Conservation (phyloP, 139 green algal species). For the Yamagishiella unicocca region DNA sequence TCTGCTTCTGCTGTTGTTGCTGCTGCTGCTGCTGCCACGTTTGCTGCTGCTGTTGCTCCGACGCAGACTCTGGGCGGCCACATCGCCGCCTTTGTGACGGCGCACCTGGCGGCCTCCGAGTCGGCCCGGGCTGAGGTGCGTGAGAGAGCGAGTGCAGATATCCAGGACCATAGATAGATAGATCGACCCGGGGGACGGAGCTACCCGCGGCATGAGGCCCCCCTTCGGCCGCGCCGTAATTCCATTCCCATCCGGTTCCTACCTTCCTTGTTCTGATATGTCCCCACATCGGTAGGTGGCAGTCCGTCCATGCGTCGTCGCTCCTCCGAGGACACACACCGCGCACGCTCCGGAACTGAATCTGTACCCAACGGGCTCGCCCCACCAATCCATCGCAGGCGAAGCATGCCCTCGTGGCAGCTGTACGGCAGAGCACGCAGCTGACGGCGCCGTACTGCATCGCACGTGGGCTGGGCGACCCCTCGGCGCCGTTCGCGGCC, state of each 20-base stretch:
- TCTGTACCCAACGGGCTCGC: no score
- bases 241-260: not conserved
- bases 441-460: conserved; percentile 15
- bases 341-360: no score
- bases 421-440: not conserved
- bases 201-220: no score
- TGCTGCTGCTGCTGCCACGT: not conserved
- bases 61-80: not conserved
- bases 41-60: not conserved
- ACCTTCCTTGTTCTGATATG: not conserved
- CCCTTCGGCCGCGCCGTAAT: no score
- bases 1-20: not conserved
- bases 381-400: no score
- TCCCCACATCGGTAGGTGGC: not conserved
- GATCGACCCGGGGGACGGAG: not conserved
- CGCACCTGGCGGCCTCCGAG: not conserved
- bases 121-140: not conserved
- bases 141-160: not conserved
- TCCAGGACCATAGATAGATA: not conserved
- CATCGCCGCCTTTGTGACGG: not conserved
- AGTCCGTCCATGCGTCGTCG: not conserved
- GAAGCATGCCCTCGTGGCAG: not conserved
- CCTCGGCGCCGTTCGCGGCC: not conserved
- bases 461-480: conserved; percentile 5
- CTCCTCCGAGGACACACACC: no score